Conservation (phyloP, 2,329 filamentous ascomycete genomes). For the Ophiostoma pallidulum region DNA sequence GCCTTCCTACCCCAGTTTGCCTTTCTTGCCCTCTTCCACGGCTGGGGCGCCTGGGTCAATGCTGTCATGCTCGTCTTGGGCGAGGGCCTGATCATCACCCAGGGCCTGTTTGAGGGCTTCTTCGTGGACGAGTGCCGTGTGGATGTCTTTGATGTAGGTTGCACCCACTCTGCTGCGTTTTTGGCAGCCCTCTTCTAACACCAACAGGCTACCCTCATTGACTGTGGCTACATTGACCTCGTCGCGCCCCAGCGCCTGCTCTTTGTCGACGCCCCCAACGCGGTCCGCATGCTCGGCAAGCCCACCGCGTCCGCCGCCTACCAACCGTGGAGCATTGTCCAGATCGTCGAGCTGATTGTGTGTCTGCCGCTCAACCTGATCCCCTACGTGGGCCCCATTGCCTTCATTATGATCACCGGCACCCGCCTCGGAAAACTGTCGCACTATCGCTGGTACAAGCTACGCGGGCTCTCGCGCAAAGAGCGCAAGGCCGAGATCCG, state of each 20-base stretch:
- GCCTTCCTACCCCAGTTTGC: slow-evolving; percentile 82
- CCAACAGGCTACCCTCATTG: slow-evolving; percentile 59
- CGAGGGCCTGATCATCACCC: slow-evolving; percentile 63
- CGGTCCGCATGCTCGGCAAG: slow-evolving; percentile 73
- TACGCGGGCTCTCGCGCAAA: slow-evolving; percentile 64
- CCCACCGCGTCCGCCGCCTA: slow-evolving; percentile 69
- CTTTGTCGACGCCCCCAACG: slow-evolving; percentile 57
- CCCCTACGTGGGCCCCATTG: slow-evolving; percentile 69
- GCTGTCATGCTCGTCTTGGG: slow-evolving; percentile 81
- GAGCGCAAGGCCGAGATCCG: slow-evolving; percentile 63
- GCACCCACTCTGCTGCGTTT: not conserved
- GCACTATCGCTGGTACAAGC: slow-evolving; percentile 82
- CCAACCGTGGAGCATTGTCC: slow-evolving; percentile 81
- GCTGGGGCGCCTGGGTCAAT: slow-evolving; percentile 79
- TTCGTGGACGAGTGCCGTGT: slow-evolving; percentile 72
- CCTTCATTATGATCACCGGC: slow-evolving; percentile 83
- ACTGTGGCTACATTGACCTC: slow-evolving; percentile 60
- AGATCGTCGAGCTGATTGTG: slow-evolving; percentile 75
- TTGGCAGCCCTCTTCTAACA: slow-evolving; percentile 9
- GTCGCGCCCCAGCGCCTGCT: slow-evolving; percentile 57
- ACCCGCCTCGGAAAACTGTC: slow-evolving; percentile 80
- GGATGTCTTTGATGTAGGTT: slow-evolving; percentile 67
- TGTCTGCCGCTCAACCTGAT: slow-evolving; percentile 80
- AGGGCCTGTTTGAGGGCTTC: slow-evolving; percentile 65
- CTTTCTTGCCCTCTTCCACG: slow-evolving; percentile 83